A percentile compares a stretch with the other conserved stretches of the same genome.
Evolutionary conservation across 1,284 basidiomycete genomes (phyloP).

Genomic region (Pyrrhoderma noxium): DNA sequence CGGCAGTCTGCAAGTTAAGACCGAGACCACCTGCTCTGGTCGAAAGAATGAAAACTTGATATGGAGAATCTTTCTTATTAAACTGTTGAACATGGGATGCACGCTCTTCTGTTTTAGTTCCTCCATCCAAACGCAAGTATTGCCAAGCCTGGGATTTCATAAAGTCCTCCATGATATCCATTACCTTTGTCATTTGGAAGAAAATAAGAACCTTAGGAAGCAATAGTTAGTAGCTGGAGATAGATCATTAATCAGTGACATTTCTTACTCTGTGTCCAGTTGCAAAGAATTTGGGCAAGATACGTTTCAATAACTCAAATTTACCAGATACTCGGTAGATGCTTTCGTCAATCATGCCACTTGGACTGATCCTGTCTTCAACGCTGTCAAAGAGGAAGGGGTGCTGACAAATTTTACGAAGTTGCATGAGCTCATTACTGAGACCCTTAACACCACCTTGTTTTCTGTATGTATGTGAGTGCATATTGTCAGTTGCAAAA

Average conservation of each 20-base stretch:
- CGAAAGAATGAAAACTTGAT: slow-evolving; percentile 92
- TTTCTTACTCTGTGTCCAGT: slow-evolving; percentile 80
- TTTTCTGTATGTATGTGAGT: slow-evolving; percentile 29
- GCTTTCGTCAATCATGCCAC: slow-evolving; percentile 77
- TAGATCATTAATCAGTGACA: neutral
- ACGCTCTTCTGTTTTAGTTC: slow-evolving; percentile 97
- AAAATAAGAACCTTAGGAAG: slow-evolving; percentile 81
- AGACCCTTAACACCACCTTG: slow-evolving; percentile 78
- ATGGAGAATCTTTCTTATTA: slow-evolving; percentile 87
- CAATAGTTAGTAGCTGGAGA: slow-evolving; percentile 11
- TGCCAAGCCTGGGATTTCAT: slow-evolving; percentile 86
- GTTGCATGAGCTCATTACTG: slow-evolving; percentile 98
- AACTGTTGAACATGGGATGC: slow-evolving; percentile 85
- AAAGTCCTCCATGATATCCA: slow-evolving; percentile 99
- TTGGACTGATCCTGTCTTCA: slow-evolving; percentile 85
- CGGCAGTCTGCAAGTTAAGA: slow-evolving; percentile 95
- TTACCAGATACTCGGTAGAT: slow-evolving; percentile 89
- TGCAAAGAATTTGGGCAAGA: slow-evolving; percentile 91
- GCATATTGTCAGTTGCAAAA: neutral
- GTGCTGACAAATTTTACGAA: slow-evolving; percentile 98
- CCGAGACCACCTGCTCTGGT: slow-evolving; percentile 97
- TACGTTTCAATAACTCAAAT: slow-evolving; percentile 89
- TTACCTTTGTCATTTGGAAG: slow-evolving; percentile 99
- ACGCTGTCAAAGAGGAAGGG: slow-evolving; percentile 95
- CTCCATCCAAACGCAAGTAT: slow-evolving; percentile 94